These are phyloP conservation scores for Plasmodium yoelii DNA, from an alignment of 169 alveolate genomes.

Conservation along the genomic window DNA sequence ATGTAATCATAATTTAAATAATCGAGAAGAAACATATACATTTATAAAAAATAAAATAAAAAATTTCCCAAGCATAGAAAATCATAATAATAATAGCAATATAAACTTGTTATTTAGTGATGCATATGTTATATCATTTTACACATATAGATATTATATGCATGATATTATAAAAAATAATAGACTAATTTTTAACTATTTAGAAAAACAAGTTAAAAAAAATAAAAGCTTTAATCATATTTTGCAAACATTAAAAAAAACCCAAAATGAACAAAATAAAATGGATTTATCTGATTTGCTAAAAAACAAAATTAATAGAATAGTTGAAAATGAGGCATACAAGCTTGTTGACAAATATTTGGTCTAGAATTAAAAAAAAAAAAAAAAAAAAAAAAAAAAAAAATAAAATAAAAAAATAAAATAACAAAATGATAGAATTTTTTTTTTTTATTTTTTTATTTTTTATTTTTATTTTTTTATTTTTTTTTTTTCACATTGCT, in stretches of 20 bases:
- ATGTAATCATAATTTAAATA: constrained; percentile 36
- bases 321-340: constrained; percentile 56
- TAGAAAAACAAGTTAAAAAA: constrained; percentile 55
- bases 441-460: too few species aligned
- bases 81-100: constrained; percentile 14
- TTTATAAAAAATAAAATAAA: constrained; percentile 61
- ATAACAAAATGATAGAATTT: too few species aligned
- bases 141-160: constrained; percentile 67
- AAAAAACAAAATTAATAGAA: constrained; percentile 33
- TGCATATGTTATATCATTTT: constrained; percentile 60
- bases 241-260: constrained; percentile 29
- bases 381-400: too few species aligned
- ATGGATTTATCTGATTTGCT: constrained; percentile 33
- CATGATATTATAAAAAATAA: constrained; percentile 65
- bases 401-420: too few species aligned
- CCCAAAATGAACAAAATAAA: constrained; percentile 22
- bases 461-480: too few species aligned
- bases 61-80: constrained; percentile 46
- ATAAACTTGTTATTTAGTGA: constrained; percentile 68
- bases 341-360: constrained; percentile 32
- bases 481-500: too few species aligned
- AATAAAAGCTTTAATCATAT: constrained; percentile 59
- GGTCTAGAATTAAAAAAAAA: background rate
- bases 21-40: constrained; percentile 62
- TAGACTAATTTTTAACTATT: constrained; percentile 34